phyloP scores from a whole-genome alignment of 1,284 basidiomycete genomes.

The Ustilago shanxiensis region DNA sequence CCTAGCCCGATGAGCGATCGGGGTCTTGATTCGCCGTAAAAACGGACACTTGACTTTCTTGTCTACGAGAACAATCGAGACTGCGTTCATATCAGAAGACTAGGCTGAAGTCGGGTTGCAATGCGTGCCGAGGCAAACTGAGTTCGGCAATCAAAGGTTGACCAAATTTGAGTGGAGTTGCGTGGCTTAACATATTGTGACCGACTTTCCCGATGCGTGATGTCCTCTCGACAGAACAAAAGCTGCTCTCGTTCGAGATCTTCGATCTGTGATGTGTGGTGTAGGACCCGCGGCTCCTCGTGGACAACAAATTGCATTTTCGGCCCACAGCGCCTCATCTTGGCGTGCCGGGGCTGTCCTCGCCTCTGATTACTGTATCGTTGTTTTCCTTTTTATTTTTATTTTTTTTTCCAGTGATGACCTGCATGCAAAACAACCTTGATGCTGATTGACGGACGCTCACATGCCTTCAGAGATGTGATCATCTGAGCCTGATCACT shows the following conservation, averaged over 20 bases:
- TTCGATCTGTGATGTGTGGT: too few species aligned
- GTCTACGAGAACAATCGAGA: background rate
- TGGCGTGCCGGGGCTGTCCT: background rate
- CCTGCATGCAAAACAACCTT: too few species aligned
- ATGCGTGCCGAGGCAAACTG: too few species aligned
- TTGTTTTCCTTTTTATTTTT: too few species aligned
- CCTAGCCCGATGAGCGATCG: constrained; percentile 30
- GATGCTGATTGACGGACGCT: too few species aligned
- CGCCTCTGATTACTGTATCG: too few species aligned
- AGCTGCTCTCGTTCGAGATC: too few species aligned
- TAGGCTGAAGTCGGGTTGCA: too few species aligned
- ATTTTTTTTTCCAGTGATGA: too few species aligned
- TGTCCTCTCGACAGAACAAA: background rate
- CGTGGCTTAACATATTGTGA: background rate
- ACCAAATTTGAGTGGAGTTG: background rate
- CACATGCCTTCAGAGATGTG: background rate
- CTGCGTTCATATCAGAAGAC: background rate
- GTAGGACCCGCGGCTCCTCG: constrained; percentile 3
- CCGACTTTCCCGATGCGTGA: background rate
- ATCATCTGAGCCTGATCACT: too few species aligned
- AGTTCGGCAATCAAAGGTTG: background rate
- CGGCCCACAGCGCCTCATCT: background rate
- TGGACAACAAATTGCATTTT: background rate
- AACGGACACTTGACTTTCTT: background rate
- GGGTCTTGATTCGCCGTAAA: constrained; percentile 27